phyloP scores from a whole-genome alignment of 2,329 filamentous ascomycete genomes.

The Pseudocercospora musae region DNA sequence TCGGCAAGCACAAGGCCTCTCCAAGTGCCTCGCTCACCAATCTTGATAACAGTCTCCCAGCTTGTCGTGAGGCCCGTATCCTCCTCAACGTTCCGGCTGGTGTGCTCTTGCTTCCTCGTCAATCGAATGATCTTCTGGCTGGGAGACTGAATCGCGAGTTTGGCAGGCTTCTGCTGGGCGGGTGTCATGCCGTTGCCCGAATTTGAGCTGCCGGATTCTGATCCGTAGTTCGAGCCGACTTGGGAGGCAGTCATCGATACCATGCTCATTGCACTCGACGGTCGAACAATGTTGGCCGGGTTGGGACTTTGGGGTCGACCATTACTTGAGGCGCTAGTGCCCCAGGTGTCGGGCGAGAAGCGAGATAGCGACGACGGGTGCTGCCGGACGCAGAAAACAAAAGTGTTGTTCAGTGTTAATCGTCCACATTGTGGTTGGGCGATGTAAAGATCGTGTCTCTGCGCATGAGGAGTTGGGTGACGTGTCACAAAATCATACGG shows the following conservation, averaged over 20 bases:
- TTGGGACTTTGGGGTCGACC: slow-evolving; percentile 51
- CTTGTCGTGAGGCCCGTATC: slow-evolving; percentile 66
- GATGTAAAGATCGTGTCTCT: slow-evolving; percentile 94
- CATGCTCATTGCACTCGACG: slow-evolving; percentile 60
- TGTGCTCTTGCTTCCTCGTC: slow-evolving; percentile 67
- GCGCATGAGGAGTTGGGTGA: slow-evolving; percentile 96
- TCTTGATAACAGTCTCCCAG: slow-evolving; percentile 91
- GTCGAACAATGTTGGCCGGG: slow-evolving; percentile 48
- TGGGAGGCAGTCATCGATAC: slow-evolving; percentile 52
- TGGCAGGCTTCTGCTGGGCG: slow-evolving; percentile 75
- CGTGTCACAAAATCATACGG: slow-evolving; percentile 88
- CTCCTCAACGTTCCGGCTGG: slow-evolving; percentile 54
- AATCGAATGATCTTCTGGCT: slow-evolving; percentile 89
- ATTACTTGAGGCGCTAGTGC: slow-evolving; percentile 24
- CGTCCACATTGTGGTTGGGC: slow-evolving; percentile 90
- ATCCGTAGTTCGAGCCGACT: slow-evolving; percentile 52
- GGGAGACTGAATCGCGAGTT: slow-evolving; percentile 90
- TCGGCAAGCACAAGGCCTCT: slow-evolving; percentile 78
- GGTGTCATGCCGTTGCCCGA: slow-evolving; percentile 50
- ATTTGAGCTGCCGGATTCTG: slow-evolving; percentile 47
- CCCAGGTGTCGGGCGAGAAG: slow-evolving; percentile 40
- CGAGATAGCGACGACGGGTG: slow-evolving; percentile 66
- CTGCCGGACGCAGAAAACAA: slow-evolving; percentile 93
- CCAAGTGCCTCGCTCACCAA: slow-evolving; percentile 77
- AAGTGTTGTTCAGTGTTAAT: slow-evolving; percentile 92